Conservation (phyloP, 129 eudicot species). For the Lonicera japonica region DNA sequence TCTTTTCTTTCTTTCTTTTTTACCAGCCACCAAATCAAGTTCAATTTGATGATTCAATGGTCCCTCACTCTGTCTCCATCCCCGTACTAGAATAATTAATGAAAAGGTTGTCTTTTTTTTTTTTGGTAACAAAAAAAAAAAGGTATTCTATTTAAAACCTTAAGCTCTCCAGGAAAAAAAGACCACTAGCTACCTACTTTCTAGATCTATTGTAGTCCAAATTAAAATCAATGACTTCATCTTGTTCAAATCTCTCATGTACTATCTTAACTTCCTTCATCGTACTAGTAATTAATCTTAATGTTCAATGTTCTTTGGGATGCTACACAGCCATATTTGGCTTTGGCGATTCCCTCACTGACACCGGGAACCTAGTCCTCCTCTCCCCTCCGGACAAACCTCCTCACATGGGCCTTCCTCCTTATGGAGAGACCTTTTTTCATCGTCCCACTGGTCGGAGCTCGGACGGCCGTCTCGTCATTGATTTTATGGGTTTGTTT, state of each 20-base stretch:
- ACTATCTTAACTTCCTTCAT: no score
- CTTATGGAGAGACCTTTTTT: slow-evolving; percentile 18
- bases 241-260: not conserved
- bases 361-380: slow-evolving; percentile 14
- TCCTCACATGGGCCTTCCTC: slow-evolving; percentile 11
- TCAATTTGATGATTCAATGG: no score
- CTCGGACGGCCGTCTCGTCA: slow-evolving; percentile 17
- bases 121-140: no score
- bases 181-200: no score
- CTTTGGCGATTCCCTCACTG: slow-evolving; percentile 16
- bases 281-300: not conserved
- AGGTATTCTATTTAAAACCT: no score
- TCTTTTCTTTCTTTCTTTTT: no score
- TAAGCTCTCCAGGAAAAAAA: no score
- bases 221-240: not conserved
- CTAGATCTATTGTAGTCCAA: no score
- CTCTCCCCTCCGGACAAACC: not conserved
- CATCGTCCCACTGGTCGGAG: slow-evolving; percentile 12
- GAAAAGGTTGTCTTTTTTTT: no score
- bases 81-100: no score
- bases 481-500: slow-evolving; percentile 14
- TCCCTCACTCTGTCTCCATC: no score
- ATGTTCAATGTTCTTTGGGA: not conserved
- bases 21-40: no score
- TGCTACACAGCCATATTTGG: slow-evolving; percentile 3